A percentile compares a stretch with the other conserved stretches of the same genome.
These are phyloP conservation scores for Alternaria ethzedia DNA, from an alignment of 2,329 filamentous ascomycete genomes.

Conservation along the genomic window DNA sequence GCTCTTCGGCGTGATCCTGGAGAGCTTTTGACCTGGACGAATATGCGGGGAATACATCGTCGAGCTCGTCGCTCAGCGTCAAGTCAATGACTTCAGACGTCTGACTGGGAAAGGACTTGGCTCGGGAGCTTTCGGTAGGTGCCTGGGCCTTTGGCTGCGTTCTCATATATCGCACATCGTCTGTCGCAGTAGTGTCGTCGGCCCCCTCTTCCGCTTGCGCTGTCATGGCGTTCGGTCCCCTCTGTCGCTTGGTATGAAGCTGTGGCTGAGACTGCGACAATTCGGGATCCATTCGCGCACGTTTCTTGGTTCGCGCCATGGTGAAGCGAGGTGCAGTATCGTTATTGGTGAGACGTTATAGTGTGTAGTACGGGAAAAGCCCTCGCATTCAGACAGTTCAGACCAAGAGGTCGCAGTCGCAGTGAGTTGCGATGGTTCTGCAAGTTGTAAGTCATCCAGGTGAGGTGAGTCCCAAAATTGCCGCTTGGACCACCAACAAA, in stretches of 20 bases:
- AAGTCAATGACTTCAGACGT: not conserved
- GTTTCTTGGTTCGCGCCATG: not conserved
- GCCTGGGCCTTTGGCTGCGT: not conserved
- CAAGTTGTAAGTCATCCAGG: not conserved
- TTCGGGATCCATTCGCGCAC: not conserved
- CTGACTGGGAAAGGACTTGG: not conserved
- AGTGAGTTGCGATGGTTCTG: not conserved
- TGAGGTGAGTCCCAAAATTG: not conserved
- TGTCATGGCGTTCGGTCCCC: not conserved
- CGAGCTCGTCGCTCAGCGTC: not conserved
- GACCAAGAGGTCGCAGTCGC: not conserved
- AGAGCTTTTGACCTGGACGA: not conserved
- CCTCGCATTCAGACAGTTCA: not conserved
- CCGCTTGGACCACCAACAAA: constrained; percentile 1
- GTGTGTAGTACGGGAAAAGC: not conserved
- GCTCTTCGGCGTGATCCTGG: not conserved
- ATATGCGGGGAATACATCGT: not conserved
- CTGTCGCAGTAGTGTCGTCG: not conserved
- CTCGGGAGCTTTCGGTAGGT: not conserved
- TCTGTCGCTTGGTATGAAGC: not conserved
- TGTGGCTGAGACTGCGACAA: not conserved
- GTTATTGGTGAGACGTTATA: not conserved
- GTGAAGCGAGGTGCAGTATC: not conserved
- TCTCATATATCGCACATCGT: not conserved
- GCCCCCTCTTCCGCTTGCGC: not conserved